Conservation (phyloP, 768 basidiomycete genomes). For the Kwoniella dendrophila region DNA sequence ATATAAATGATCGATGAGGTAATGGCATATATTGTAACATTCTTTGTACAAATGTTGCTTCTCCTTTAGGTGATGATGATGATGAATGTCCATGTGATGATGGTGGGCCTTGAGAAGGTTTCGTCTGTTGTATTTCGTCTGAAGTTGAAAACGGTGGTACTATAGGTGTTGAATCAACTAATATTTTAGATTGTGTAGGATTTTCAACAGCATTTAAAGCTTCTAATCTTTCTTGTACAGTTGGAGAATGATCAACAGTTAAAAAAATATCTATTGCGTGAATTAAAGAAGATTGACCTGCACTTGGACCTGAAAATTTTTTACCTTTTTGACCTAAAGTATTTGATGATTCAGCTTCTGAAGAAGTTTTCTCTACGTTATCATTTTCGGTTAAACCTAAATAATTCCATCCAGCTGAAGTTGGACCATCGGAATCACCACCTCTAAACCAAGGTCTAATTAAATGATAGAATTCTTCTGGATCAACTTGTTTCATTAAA, state of each 20-base stretch:
- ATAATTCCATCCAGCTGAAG: constrained; percentile 62
- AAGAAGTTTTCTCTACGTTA: constrained; percentile 59
- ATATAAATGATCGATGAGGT: constrained; percentile 72
- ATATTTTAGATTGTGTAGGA: neutral
- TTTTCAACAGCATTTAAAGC: constrained; percentile 11
- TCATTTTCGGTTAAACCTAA: constrained; percentile 71
- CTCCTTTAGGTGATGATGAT: constrained; percentile 21
- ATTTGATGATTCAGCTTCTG: constrained; percentile 17
- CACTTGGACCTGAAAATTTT: constrained; percentile 80
- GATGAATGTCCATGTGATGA: neutral
- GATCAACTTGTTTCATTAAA: constrained; percentile 72
- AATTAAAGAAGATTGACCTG: constrained; percentile 91
- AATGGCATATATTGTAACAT: constrained; percentile 94
- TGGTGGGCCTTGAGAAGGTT: constrained; percentile 10
- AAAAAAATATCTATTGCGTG: constrained; percentile 56
- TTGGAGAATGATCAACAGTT: constrained; percentile 59
- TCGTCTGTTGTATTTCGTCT: no score
- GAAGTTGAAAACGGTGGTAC: constrained; percentile 21
- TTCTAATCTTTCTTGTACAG: constrained; percentile 17
- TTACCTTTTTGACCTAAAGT: constrained; percentile 19
- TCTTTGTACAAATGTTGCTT: constrained; percentile 74
- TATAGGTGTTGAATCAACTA: constrained; percentile 18
- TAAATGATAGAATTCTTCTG: constrained; percentile 79
- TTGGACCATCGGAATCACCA: constrained; percentile 63
- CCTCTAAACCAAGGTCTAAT: constrained; percentile 93